Evolutionary conservation across 108 stramenopile species (phyloP), one percentile per base, ranked within the genome.

Genomic region (Discostella stelligeroides): DNA sequence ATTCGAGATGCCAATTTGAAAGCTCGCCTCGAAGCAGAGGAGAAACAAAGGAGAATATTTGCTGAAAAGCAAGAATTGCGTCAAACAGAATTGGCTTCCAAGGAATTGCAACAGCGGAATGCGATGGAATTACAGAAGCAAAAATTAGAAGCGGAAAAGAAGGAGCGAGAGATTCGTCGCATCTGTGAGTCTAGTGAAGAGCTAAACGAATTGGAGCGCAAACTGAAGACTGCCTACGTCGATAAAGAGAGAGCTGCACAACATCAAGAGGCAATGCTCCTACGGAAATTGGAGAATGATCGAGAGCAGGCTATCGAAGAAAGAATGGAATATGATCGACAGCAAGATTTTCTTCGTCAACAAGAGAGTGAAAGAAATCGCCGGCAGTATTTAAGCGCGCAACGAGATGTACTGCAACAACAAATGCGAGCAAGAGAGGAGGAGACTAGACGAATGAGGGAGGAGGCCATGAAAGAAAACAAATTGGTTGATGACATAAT

Each of bases 161-260:
- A 57, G 21, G 85, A 85, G 60, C 65, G 84, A 23, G 88, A 89
- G 65, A 77, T 89, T 17, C 84, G 83, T 73, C 73, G 83, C 27
- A 89, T 89, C 42, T 86, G 85, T 48, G 81, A 84, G 13, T 65
- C 81, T n/a, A 75, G 82, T 56, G 84, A 82, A 64, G 88, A 89
- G 66, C 75, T 89, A 20, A 81, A 82, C 58, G 85, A 86, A 10
- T 70, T 89, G 50, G 88, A 89, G 66, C 42, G 73, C 18, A 76
- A 77, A 30, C 70, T 89, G 30, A 84, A 86, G 51, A 80, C 81
- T 53, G 88, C 88, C 14, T 89, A 89, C 68, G 71, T 89, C 45
- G 86, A 89, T 46, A 89, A 89, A 68, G 88, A 89, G 66, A 43
- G 88, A 50, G 88, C 88, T 21, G 85, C 88, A 18, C 88, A 89